A percentile compares a stretch with the other conserved stretches of the same genome.
These are phyloP conservation scores for Phtheirospermum japonicum DNA, from an alignment of 257 asterid species.

Conservation along the genomic window DNA sequence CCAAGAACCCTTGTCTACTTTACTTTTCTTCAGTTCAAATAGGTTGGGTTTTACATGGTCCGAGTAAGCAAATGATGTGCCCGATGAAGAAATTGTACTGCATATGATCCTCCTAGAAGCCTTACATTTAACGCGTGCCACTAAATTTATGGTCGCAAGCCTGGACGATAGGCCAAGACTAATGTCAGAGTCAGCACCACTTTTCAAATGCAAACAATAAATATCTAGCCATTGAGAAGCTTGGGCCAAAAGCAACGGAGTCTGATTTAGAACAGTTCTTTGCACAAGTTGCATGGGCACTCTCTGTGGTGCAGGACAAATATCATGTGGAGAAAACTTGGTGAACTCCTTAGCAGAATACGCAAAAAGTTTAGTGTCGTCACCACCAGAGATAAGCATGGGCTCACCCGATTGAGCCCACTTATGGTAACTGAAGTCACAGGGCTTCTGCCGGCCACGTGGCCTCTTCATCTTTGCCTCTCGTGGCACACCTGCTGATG, in stretches of 20 bases:
- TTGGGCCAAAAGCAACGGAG: slow-evolving; percentile 65
- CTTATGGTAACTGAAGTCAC: slow-evolving; percentile 72
- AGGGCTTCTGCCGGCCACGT: slow-evolving; percentile 56
- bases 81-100: slow-evolving; percentile 84
- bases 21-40: slow-evolving; percentile 61
- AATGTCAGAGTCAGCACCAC: slow-evolving; percentile 41
- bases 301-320: slow-evolving; percentile 86
- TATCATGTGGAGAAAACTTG: slow-evolving; percentile 81
- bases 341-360: slow-evolving; percentile 81
- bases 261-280: slow-evolving; percentile 41
- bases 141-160: slow-evolving; percentile 54
- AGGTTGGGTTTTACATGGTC: slow-evolving; percentile 72
- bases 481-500: slow-evolving; percentile 45
- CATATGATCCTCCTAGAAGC: slow-evolving; percentile 83
- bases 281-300: slow-evolving; percentile 61
- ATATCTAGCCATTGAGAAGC: slow-evolving; percentile 57
- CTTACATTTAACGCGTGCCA: slow-evolving; percentile 71
- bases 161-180: slow-evolving; percentile 56
- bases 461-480: slow-evolving; percentile 48
- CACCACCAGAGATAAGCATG: slow-evolving; percentile 94
- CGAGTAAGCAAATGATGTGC: slow-evolving; percentile 77
- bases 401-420: slow-evolving; percentile 98
- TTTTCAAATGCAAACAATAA: slow-evolving; percentile 44
- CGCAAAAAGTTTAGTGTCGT: slow-evolving; percentile 78
- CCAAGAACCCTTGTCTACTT: slow-evolving; percentile 52